These are phyloP conservation scores for Anisodus tanguticus DNA, from an alignment of 257 asterid genomes.

Conservation along the genomic window DNA sequence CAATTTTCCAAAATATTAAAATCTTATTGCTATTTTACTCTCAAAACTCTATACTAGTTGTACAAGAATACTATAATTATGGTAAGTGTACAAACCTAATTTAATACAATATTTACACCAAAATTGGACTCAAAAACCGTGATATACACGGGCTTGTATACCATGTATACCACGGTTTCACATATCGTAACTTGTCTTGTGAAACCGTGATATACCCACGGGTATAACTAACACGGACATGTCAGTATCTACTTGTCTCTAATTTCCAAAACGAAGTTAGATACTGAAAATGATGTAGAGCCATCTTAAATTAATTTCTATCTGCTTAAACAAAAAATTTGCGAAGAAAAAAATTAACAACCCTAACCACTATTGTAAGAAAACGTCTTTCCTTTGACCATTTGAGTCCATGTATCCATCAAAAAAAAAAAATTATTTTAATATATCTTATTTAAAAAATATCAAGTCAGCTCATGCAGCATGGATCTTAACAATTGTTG, in stretches of 20 bases:
- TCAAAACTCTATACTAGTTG: no score
- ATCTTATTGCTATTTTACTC: no score
- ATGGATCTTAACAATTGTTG: background rate
- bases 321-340: background rate
- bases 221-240: background rate
- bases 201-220: no score
- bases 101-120: no score
- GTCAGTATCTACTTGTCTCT: constrained; percentile 18
- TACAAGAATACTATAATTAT: no score
- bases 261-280: background rate
- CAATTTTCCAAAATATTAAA: no score
- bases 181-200: no score
- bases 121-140: no score
- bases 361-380: constrained; percentile 31
- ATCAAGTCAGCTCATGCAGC: constrained; percentile 1
- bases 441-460: background rate
- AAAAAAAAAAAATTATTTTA: background rate
- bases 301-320: background rate
- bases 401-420: background rate
- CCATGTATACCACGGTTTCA: no score
- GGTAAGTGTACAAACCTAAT: no score
- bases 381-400: constrained; percentile 34
- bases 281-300: background rate
- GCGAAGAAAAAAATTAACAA: constrained; percentile 19
- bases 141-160: no score